phyloP scores from a whole-genome alignment of 768 basidiomycete genomes.

The Suillus subalutaceus region DNA sequence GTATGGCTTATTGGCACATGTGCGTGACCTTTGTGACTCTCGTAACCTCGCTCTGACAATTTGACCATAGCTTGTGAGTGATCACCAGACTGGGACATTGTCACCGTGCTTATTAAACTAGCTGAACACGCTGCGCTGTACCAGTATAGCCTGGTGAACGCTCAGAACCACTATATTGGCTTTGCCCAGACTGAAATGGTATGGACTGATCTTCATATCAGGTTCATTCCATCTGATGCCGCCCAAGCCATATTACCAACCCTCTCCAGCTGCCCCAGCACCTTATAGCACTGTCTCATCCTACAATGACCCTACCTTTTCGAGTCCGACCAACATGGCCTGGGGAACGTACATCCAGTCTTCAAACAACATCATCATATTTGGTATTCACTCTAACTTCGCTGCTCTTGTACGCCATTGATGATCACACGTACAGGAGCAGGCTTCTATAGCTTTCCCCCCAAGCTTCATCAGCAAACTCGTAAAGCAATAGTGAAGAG shows the following conservation, averaged over 20 bases:
- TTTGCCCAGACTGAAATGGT: conserved; percentile 58
- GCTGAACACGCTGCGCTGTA: conserved; percentile 52
- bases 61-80: conserved; percentile 28
- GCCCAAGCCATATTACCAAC: conserved; percentile 53
- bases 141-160: conserved; percentile 49
- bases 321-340: conserved; percentile 34
- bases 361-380: conserved; percentile 47
- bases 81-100: neutral
- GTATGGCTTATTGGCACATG: conserved; percentile 82
- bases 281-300: conserved; percentile 41
- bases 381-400: conserved; percentile 33
- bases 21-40: conserved; percentile 18
- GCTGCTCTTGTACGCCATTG: conserved; percentile 7
- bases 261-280: conserved; percentile 42
- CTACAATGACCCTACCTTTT: conserved; percentile 44
- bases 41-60: conserved; percentile 14
- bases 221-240: neutral
- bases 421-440: conserved; percentile 34
- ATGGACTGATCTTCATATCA: conserved; percentile 12
- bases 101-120: conserved; percentile 12
- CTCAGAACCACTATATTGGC: conserved; percentile 52
- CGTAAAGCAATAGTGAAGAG: no score
- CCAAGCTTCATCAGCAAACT: conserved; percentile 23
- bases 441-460: conserved; percentile 58
- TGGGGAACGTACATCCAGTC: conserved; percentile 47